A percentile compares a stretch with the other conserved stretches of the same genome.
Conservation (phyloP, 139 green algal species). For the Eudorina sp. region DNA sequence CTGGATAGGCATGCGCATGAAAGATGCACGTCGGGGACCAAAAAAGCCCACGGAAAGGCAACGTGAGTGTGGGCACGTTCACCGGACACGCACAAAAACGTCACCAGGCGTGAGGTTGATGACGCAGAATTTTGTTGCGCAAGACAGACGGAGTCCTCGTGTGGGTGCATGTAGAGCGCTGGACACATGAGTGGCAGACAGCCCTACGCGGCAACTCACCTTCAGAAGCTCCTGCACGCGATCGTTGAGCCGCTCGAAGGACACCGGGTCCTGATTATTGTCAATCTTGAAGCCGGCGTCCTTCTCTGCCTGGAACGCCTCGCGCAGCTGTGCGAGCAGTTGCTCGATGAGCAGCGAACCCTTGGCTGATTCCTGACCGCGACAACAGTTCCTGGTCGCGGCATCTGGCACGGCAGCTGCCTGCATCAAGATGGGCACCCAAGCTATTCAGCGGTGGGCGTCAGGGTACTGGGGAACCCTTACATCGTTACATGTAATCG, state of each 20-base stretch:
- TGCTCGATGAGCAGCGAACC: not conserved
- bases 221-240: slow-evolving; percentile 21
- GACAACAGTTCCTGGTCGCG: not conserved
- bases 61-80: too few species aligned
- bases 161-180: too few species aligned
- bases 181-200: too few species aligned
- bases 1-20: not conserved
- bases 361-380: not conserved
- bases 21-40: not conserved
- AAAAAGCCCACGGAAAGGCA: too few species aligned
- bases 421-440: not conserved
- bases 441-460: not conserved
- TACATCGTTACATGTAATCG: not conserved
- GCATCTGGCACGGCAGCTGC: not conserved
- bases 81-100: too few species aligned
- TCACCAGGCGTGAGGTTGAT: not conserved
- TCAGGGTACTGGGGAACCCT: not conserved
- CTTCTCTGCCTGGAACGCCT: slow-evolving; percentile 29
- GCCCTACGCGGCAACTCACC: not conserved
- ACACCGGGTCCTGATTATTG: slow-evolving; percentile 27
- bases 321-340: not conserved
- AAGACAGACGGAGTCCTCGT: too few species aligned
- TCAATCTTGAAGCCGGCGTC: not conserved
- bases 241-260: slow-evolving; percentile 5
- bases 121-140: not conserved